A percentile compares a stretch with the other conserved stretches of the same genome.
These are phyloP conservation scores for Linnemannia zychae DNA, from an alignment of 192 early-diverging fungal species.

Conservation along the genomic window DNA sequence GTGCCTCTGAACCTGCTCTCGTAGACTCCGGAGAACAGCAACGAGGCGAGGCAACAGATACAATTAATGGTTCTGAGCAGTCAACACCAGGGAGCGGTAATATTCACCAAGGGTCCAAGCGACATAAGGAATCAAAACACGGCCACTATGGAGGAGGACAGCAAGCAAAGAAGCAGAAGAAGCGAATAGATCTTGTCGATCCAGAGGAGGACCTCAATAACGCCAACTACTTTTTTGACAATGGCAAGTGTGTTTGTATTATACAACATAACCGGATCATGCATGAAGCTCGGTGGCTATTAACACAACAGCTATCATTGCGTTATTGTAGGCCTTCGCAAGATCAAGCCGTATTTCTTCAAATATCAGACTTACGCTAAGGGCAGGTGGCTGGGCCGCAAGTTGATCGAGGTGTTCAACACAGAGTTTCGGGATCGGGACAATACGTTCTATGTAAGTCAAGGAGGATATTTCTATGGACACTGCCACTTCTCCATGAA, in stretches of 20 bases:
- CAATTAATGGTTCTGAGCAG: not conserved
- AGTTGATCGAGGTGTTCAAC: constrained; percentile 84
- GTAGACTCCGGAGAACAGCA: not conserved
- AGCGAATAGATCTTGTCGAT: constrained; percentile 43
- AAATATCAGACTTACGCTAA: constrained; percentile 88
- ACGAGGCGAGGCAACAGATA: not conserved
- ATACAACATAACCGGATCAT: not conserved
- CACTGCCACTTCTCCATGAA: too few species aligned
- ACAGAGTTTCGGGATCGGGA: constrained; percentile 91
- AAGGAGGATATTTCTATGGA: not conserved
- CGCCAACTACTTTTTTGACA: constrained; percentile 70
- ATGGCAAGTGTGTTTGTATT: constrained; percentile 62
- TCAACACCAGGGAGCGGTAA: not conserved
- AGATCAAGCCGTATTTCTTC: constrained; percentile 89
- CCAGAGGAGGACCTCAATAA: constrained; percentile 59
- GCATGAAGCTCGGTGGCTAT: not conserved
- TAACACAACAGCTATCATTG: not conserved
- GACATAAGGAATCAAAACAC: constrained; percentile 47
- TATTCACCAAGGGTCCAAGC: constrained; percentile 32
- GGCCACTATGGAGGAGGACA: constrained; percentile 38
- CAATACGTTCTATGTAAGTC: constrained; percentile 82
- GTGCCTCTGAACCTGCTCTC: not conserved
- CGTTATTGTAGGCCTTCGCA: constrained; percentile 72
- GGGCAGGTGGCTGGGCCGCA: constrained; percentile 87
- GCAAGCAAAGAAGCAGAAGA: constrained; percentile 46